These are phyloP conservation scores for Nemophila menziesii DNA, from an alignment of 257 asterid genomes.

Conservation along the genomic window DNA sequence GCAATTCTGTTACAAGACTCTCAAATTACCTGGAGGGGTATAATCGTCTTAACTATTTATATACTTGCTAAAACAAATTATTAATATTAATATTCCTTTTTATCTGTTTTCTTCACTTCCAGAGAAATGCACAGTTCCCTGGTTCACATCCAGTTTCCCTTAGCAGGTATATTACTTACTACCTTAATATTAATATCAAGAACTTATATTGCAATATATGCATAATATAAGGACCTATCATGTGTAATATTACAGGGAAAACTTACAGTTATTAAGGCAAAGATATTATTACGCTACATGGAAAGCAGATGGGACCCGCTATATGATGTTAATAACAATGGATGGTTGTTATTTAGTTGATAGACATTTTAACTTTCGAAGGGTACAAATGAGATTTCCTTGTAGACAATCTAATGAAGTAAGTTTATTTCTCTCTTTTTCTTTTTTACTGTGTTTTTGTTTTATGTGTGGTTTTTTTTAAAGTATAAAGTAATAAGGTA, in stretches of 20 bases:
- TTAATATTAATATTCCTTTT: background rate
- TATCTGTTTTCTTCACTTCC: constrained; percentile 27
- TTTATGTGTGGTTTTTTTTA: constrained; percentile 2
- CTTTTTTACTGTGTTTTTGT: constrained; percentile 5
- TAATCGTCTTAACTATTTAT: constrained; percentile 1
- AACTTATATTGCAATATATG: background rate
- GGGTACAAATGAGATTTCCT: constrained; percentile 98
- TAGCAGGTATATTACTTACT: constrained; percentile 45
- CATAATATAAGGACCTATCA: background rate
- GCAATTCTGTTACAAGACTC: constrained; percentile 63
- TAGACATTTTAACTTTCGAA: constrained; percentile 76
- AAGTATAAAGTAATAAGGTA: too few relatives aligned
- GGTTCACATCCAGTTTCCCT: constrained; percentile 99
- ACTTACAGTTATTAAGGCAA: constrained; percentile 79
- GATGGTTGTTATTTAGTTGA: constrained; percentile 95
- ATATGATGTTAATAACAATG: constrained; percentile 92
- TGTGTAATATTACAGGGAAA: constrained; percentile 95
- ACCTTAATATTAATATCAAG: constrained; percentile 6
- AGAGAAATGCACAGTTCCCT: constrained; percentile 70
- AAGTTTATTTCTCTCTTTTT: too few relatives aligned
- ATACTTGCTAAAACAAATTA: background rate
- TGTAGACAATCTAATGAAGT: constrained; percentile 65
- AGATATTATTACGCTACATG: constrained; percentile 95
- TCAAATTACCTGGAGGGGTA: constrained; percentile 75
- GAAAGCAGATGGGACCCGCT: constrained; percentile 99